Percentiles rank a stretch among this genome's conserved stretches.
Conservation (phyloP, 2,329 filamentous ascomycete genomes). For the Blastomyces silverae region DNA sequence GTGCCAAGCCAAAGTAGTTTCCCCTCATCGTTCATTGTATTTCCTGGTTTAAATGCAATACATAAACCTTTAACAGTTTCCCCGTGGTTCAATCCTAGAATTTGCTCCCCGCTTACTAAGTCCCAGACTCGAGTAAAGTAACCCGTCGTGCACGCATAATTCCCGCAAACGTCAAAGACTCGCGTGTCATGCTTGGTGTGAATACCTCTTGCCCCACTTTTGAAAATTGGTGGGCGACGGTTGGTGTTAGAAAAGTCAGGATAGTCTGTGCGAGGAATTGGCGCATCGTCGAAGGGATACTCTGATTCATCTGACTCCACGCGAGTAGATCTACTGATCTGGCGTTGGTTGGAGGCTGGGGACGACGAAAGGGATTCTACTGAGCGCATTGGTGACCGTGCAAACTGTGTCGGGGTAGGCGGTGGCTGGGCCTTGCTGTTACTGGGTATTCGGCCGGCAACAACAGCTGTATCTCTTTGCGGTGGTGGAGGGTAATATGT, state of each 20-base stretch:
- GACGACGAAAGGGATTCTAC: constrained; percentile 23
- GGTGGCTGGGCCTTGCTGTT: constrained; percentile 14
- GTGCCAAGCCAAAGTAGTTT: constrained; percentile 82
- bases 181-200: constrained; percentile 79
- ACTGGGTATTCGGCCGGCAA: constrained; percentile 20
- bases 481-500: constrained; percentile 30
- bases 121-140: constrained; percentile 86
- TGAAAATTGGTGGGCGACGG: constrained; percentile 69
- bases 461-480: constrained; percentile 26
- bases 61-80: constrained; percentile 78
- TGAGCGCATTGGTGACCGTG: constrained; percentile 29
- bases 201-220: constrained; percentile 67
- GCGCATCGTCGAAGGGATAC: constrained; percentile 42
- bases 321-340: constrained; percentile 12
- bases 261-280: constrained; percentile 57
- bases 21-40: constrained; percentile 72
- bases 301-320: constrained; percentile 49
- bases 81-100: constrained; percentile 74
- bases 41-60: constrained; percentile 76
- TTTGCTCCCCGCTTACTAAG: constrained; percentile 67
- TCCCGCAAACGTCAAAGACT: constrained; percentile 79
- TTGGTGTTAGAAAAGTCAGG: constrained; percentile 82
- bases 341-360: constrained; percentile 14
- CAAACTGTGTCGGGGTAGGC: constrained; percentile 21
- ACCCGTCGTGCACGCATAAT: constrained; percentile 78